These are phyloP conservation scores for Coprinopsis cinerea DNA, from an alignment of 768 basidiomycete species.

Conservation along the genomic window DNA sequence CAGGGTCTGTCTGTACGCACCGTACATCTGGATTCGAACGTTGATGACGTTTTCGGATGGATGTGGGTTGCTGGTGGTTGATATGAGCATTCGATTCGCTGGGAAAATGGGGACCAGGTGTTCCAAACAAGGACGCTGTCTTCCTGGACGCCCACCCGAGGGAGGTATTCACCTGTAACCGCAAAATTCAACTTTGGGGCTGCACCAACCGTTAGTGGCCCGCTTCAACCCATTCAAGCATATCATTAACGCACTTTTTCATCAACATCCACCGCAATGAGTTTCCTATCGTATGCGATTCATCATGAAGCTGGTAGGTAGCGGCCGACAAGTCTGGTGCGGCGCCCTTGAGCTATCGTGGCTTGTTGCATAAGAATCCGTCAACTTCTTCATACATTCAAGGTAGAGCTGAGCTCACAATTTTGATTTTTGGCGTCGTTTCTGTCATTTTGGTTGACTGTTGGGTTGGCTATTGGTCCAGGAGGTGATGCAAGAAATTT, in stretches of 20 bases:
- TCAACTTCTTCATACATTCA: constrained; percentile 10
- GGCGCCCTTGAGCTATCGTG: constrained; percentile 75
- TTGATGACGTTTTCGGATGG: constrained; percentile 97
- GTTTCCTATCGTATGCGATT: constrained; percentile 96
- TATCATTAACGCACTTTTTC: constrained; percentile 74
- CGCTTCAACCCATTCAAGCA: neutral
- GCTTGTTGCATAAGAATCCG: constrained; percentile 20
- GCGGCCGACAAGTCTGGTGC: constrained; percentile 78
- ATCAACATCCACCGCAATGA: constrained; percentile 96
- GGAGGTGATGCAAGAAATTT: too few species aligned
- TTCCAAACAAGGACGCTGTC: neutral
- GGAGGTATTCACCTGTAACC: constrained; percentile 72
- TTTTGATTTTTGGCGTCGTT: constrained; percentile 34
- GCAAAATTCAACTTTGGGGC: constrained; percentile 96
- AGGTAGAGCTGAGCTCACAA: constrained; percentile 23
- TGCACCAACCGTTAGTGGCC: constrained; percentile 26
- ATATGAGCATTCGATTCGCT: constrained; percentile 4
- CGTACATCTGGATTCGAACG: constrained; percentile 99
- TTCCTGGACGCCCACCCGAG: constrained; percentile 1
- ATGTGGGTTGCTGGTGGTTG: constrained; percentile 67
- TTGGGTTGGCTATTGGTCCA: neutral
- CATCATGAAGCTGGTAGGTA: constrained; percentile 88
- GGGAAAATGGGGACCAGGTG: constrained; percentile 1
- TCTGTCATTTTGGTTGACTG: constrained; percentile 25
- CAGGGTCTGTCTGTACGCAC: constrained; percentile 42